A percentile compares a stretch with the other conserved stretches of the same genome.
These are phyloP conservation scores for Chondrus crispus DNA, from an alignment of 23 red algal species.

Conservation along the genomic window DNA sequence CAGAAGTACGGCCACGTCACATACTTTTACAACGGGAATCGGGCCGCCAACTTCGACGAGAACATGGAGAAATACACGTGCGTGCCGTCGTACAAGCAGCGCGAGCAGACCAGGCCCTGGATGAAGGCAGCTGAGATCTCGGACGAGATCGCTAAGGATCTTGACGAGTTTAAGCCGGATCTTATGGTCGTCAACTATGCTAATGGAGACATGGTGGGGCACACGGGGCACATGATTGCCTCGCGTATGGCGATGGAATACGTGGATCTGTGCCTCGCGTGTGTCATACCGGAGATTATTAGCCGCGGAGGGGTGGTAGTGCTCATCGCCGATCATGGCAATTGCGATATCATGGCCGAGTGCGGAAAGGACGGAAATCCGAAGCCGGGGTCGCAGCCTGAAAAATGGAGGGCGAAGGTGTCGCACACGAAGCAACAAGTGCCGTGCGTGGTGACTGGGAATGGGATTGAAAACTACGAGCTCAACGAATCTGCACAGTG, in stretches of 20 bases:
- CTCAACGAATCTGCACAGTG: conserved; percentile 52
- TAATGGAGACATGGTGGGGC: conserved; percentile 88
- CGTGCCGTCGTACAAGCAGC: conserved; percentile 73
- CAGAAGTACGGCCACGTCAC: conserved; percentile 97
- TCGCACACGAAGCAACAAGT: conserved; percentile 80
- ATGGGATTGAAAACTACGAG: conserved; percentile 70
- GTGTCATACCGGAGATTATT: conserved; percentile 70
- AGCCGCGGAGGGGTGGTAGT: conserved; percentile 48
- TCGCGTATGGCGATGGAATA: conserved; percentile 80
- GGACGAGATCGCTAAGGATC: conserved; percentile 70
- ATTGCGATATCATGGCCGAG: conserved; percentile 87
- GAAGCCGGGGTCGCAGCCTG: conserved; percentile 58
- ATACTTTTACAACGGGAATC: conserved; percentile 94
- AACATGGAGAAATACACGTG: conserved; percentile 68
- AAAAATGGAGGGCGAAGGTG: conserved; percentile 81
- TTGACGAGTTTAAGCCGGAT: conserved; percentile 75
- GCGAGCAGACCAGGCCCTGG: conserved; percentile 68
- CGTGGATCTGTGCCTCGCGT: conserved; percentile 70
- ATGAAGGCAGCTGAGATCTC: conserved; percentile 75
- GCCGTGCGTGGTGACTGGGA: conserved; percentile 67
- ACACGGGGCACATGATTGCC: conserved; percentile 81
- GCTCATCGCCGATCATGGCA: conserved; percentile 90
- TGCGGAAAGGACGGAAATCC: conserved; percentile 71
- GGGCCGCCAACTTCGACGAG: conserved; percentile 81
- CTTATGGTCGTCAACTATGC: conserved; percentile 88